Conservation (phyloP, 208 protist genomes). For the Angomonas desouzai region DNA sequence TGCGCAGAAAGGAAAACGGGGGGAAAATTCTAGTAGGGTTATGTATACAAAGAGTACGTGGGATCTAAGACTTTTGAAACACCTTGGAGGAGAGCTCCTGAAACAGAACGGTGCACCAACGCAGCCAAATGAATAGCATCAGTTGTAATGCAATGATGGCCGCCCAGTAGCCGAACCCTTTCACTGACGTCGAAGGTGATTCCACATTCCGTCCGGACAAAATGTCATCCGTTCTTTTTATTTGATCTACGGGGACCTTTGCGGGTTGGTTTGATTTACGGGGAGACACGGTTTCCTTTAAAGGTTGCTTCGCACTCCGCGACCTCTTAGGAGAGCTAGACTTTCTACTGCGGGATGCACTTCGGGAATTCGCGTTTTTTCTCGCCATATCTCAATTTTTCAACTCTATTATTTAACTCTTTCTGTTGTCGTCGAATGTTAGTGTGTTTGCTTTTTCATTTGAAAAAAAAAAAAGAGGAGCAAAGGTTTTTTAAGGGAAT, state of each 20-base stretch:
- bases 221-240: background rate
- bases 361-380: background rate
- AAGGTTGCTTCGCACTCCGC: background rate
- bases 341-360: background rate
- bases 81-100: constrained; percentile 9
- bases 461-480: no score
- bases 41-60: background rate
- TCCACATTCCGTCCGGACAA: background rate
- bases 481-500: no score
- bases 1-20: background rate
- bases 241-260: background rate
- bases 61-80: background rate
- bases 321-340: background rate
- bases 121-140: constrained; percentile 53
- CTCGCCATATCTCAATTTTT: no score
- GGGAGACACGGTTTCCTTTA: no score
- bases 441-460: no score
- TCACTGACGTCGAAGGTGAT: background rate
- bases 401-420: no score
- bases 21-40: background rate
- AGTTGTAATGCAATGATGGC: constrained; percentile 58
- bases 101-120: constrained; percentile 61
- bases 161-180: constrained; percentile 41
- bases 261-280: background rate
- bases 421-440: no score